Percentiles rank a stretch among this genome's conserved stretches.
Evolutionary conservation across 495 filamentous ascomycete genomes (phyloP).

Genomic region (Penicillium soppii): DNA sequence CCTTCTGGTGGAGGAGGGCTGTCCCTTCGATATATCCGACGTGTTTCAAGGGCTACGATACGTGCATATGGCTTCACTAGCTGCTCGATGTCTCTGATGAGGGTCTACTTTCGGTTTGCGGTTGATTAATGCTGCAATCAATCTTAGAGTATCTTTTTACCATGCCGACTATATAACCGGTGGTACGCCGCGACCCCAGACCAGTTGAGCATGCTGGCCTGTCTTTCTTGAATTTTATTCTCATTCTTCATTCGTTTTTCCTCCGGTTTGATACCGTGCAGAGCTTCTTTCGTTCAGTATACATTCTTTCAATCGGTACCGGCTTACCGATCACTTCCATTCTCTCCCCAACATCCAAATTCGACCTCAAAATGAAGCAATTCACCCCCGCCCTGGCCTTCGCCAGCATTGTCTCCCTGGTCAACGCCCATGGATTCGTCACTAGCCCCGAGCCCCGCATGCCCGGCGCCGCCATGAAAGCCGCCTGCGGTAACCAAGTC

Average conservation of each 20-base stretch:
- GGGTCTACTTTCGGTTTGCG: slow-evolving; percentile 10
- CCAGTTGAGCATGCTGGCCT: slow-evolving; percentile 15
- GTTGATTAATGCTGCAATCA: slow-evolving; percentile 15
- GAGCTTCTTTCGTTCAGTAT: slow-evolving; percentile 22
- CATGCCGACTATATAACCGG: slow-evolving; percentile 10
- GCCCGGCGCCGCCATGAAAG: slow-evolving; percentile 57
- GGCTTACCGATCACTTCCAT: slow-evolving; percentile 33
- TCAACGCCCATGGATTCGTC: slow-evolving; percentile 63
- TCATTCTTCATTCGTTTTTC: slow-evolving; percentile 24
- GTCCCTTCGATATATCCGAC: slow-evolving; percentile 5
- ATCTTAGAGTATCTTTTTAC: not conserved
- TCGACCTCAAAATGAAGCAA: slow-evolving; percentile 38
- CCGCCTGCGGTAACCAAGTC: slow-evolving; percentile 63
- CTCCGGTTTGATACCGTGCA: slow-evolving; percentile 41
- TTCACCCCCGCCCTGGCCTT: slow-evolving; percentile 35
- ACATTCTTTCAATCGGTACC: slow-evolving; percentile 26
- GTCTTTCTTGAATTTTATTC: slow-evolving; percentile 15
- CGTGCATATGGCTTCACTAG: slow-evolving; percentile 3
- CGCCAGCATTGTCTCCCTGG: slow-evolving; percentile 51
- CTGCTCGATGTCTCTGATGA: not conserved
- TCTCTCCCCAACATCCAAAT: slow-evolving; percentile 15
- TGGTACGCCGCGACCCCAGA: not conserved
- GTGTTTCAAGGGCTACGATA: slow-evolving; percentile 17
- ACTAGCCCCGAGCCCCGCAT: slow-evolving; percentile 55
- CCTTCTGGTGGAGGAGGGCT: slow-evolving; percentile 6